Evolutionary conservation across 108 stramenopile genomes (phyloP).

Genomic region (Skeletonema potamos): DNA sequence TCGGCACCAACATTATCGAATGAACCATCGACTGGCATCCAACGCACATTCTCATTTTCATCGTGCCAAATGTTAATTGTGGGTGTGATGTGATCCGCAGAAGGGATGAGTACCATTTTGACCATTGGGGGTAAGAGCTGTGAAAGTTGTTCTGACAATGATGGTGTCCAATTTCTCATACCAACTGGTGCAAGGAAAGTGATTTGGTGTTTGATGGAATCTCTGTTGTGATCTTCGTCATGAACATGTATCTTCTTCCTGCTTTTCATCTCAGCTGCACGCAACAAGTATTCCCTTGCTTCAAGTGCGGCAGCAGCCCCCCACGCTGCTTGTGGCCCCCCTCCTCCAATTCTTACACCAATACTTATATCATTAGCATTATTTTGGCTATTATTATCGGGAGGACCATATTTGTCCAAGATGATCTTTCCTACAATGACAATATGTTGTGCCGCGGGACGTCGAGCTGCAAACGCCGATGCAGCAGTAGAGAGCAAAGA

Average conservation of each 20-base stretch:
- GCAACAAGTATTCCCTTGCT: slow-evolving; percentile 2
- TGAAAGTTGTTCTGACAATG: slow-evolving; percentile 11
- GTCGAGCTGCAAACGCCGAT: background rate
- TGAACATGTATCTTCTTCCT: background rate
- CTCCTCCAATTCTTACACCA: slow-evolving; percentile 46
- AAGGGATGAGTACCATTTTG: slow-evolving; percentile 18
- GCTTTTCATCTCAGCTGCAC: background rate
- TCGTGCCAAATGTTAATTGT: slow-evolving; percentile 67
- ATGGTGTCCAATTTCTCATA: slow-evolving; percentile 37
- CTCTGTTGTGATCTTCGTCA: background rate
- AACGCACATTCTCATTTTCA: slow-evolving; percentile 43
- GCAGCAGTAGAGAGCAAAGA: background rate
- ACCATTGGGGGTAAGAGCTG: slow-evolving; percentile 24
- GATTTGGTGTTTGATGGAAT: slow-evolving; percentile 13
- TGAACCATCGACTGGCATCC: slow-evolving; percentile 57
- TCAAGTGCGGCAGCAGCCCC: slow-evolving; percentile 53
- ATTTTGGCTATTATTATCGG: slow-evolving; percentile 8
- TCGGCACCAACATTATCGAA: slow-evolving; percentile 52
- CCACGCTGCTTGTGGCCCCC: slow-evolving; percentile 59
- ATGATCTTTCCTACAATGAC: slow-evolving; percentile 60
- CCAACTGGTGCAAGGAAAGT: slow-evolving; percentile 52
- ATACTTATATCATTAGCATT: background rate
- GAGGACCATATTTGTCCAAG: slow-evolving; percentile 48
- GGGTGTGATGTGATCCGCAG: slow-evolving; percentile 48
- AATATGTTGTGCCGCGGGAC: too few relatives aligned